A percentile compares a stretch with the other conserved stretches of the same genome.
Evolutionary conservation across 768 basidiomycete genomes (phyloP).

Genomic region (Fomitopsis serialis): DNA sequence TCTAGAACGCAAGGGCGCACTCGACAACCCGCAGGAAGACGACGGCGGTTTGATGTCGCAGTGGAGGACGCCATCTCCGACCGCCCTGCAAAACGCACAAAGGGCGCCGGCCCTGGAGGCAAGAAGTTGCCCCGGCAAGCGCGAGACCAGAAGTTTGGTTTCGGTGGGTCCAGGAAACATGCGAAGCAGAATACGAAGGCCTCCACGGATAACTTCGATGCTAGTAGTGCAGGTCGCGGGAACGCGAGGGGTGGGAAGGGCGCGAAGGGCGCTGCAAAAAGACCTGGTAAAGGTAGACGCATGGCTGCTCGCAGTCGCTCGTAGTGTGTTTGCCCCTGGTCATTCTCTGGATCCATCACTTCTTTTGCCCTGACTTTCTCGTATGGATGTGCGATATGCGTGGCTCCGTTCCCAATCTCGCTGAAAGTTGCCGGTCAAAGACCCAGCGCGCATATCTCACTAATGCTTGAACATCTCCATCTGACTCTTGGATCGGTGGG

Average conservation of each 20-base stretch:
- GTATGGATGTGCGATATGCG: no score
- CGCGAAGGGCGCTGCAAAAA: conserved; percentile 32
- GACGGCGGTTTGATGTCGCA: conserved; percentile 82
- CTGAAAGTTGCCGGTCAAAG: no score
- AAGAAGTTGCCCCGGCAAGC: conserved; percentile 47
- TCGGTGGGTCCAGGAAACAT: conserved; percentile 62
- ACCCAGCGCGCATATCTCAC: no score
- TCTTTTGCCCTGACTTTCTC: no score
- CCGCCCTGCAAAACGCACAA: conserved; percentile 58
- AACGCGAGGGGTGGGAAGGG: conserved; percentile 25
- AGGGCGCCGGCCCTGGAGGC: conserved; percentile 20
- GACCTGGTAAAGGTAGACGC: conserved; percentile 58
- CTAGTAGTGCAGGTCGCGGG: conserved; percentile 24
- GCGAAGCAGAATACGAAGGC: conserved; percentile 80
- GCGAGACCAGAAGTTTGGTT: conserved; percentile 80
- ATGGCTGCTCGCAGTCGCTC: conserved; percentile 30
- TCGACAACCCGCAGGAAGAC: conserved; percentile 60
- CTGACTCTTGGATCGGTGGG: no score
- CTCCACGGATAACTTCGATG: conserved; percentile 72
- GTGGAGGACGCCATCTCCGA: conserved; percentile 86
- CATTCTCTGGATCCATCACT: no score
- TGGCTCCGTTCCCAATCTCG: no score
- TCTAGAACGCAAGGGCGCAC: conserved; percentile 78
- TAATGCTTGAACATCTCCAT: no score
- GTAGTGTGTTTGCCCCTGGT: neutral